These are phyloP conservation scores for Aspergillus sp. DNA, from an alignment of 2,329 filamentous ascomycete species.

Conservation along the genomic window DNA sequence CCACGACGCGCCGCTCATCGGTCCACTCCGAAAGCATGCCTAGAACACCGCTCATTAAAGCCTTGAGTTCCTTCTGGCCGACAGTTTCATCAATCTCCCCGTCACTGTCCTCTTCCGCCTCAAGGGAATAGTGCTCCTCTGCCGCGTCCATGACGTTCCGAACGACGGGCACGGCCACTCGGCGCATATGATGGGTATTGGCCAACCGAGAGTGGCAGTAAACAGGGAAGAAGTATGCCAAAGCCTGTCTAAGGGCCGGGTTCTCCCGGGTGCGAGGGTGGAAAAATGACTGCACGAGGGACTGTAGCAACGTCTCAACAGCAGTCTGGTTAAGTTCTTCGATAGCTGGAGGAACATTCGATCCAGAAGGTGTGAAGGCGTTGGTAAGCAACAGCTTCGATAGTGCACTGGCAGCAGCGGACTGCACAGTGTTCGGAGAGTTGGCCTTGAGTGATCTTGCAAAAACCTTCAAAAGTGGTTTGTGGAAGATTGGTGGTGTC, in stretches of 20 bases:
- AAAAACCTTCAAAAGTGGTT: constrained; percentile 78
- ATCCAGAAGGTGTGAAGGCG: constrained; percentile 52
- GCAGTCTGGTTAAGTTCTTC: constrained; percentile 50
- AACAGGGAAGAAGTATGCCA: constrained; percentile 91
- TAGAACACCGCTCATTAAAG: constrained; percentile 68
- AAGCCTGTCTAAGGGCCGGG: constrained; percentile 74
- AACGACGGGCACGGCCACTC: constrained; percentile 68
- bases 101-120: constrained; percentile 69
- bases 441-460: constrained; percentile 71
- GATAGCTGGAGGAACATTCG: constrained; percentile 51
- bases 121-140: constrained; percentile 64
- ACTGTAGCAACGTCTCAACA: constrained; percentile 71
- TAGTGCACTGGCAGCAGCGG: constrained; percentile 73
- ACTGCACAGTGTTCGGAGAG: constrained; percentile 69
- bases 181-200: constrained; percentile 77
- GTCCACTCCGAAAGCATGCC: constrained; percentile 89
- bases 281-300: constrained; percentile 82
- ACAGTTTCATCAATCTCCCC: constrained; percentile 72
- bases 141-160: constrained; percentile 59
- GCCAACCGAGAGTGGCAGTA: constrained; percentile 82
- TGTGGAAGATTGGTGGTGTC: constrained; percentile 42
- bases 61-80: constrained; percentile 54
- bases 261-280: constrained; percentile 77
- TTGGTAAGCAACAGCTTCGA: constrained; percentile 81
- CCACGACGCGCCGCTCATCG: constrained; percentile 72